A percentile compares a stretch with the other conserved stretches of the same genome.
phyloP scores from a whole-genome alignment of 345 rosid species.

The Ricinus communis region DNA sequence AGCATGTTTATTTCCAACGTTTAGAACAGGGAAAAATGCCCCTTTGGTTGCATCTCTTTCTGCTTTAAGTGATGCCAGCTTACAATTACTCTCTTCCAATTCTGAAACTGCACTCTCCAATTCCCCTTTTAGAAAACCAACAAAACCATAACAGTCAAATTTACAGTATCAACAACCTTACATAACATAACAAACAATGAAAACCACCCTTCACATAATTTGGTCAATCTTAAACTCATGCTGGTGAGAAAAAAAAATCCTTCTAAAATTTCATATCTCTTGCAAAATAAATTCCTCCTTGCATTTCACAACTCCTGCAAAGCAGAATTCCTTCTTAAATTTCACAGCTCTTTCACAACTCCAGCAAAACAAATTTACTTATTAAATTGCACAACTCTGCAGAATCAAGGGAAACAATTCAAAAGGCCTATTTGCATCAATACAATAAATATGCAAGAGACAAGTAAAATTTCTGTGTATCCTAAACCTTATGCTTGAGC shows the following conservation, averaged over 20 bases:
- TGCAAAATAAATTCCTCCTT: no score
- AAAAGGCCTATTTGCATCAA: no score
- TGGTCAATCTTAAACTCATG: no score
- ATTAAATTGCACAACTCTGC: no score
- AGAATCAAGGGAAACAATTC: no score
- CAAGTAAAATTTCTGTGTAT: no score
- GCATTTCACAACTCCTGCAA: no score
- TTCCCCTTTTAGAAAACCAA: slow-evolving; percentile 61
- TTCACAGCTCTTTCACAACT: no score
- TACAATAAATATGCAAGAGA: no score
- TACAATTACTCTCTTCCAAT: slow-evolving; percentile 62
- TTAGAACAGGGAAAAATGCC: slow-evolving; percentile 69
- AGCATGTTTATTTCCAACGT: slow-evolving; percentile 58
- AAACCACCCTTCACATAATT: neutral
- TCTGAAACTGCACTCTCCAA: slow-evolving; percentile 58
- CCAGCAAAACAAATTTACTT: no score
- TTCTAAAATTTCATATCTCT: neutral
- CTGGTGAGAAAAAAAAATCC: neutral
- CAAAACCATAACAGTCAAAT: slow-evolving; percentile 13
- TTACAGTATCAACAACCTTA: slow-evolving; percentile 9
- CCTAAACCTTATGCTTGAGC: no score
- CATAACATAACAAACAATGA: neutral
- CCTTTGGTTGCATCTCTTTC: slow-evolving; percentile 84
- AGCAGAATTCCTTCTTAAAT: no score
- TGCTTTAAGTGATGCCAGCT: slow-evolving; percentile 69